Evolutionary conservation across 139 green algal species (phyloP).

Genomic region (Picochlorum sp.): DNA sequence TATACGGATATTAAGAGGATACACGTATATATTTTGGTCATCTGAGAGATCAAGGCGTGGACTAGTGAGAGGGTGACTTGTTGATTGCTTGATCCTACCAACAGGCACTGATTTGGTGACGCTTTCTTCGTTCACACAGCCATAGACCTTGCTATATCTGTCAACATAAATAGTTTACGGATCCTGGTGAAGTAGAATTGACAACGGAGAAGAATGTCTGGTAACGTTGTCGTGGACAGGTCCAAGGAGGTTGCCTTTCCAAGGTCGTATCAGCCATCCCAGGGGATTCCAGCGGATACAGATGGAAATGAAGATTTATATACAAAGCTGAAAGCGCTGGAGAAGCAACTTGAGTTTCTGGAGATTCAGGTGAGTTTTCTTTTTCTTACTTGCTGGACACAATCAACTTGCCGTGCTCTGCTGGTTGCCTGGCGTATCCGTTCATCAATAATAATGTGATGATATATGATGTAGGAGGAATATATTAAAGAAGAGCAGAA

Average conservation of each 20-base stretch:
- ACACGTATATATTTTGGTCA: no score
- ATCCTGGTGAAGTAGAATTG: neutral
- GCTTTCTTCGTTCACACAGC: no score
- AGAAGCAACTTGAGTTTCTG: slow-evolving; percentile 93
- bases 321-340: slow-evolving; percentile 81
- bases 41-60: no score
- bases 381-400: neutral
- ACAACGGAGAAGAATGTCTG: slow-evolving; percentile 6
- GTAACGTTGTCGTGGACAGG: slow-evolving; percentile 1
- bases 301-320: slow-evolving; percentile 58
- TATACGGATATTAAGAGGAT: no score
- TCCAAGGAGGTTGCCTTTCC: neutral
- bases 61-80: no score
- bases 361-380: slow-evolving; percentile 80
- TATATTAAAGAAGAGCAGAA: slow-evolving; percentile 99
- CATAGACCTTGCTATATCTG: no score
- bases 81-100: no score
- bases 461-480: slow-evolving; percentile 65
- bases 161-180: neutral
- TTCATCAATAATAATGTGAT: no score
- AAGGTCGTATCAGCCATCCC: neutral
- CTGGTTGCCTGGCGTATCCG: no score
- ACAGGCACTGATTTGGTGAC: no score
- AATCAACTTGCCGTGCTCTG: no score
- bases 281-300: neutral